These are phyloP conservation scores for Fusarium denticulatum DNA, from an alignment of 2,329 filamentous ascomycete genomes.

Conservation along the genomic window DNA sequence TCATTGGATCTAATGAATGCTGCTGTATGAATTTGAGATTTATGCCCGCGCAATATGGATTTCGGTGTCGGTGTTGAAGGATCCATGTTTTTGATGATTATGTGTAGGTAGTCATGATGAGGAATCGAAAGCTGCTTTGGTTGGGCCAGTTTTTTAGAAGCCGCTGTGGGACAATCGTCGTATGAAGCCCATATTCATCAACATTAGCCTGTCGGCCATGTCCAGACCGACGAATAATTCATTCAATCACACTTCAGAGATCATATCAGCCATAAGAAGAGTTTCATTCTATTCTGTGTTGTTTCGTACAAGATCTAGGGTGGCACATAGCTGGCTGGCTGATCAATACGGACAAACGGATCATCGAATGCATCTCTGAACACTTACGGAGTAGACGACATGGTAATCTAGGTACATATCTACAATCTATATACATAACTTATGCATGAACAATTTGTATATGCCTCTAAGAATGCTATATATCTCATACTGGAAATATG, in stretches of 20 bases:
- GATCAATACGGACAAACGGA: neutral
- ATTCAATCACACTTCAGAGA: neutral
- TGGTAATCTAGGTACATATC: neutral
- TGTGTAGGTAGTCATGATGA: slow-evolving; percentile 4
- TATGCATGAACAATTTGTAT: neutral
- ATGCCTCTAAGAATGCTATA: neutral
- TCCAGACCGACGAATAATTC: neutral
- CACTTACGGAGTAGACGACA: neutral
- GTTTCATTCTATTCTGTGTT: neutral
- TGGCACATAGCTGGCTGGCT: neutral
- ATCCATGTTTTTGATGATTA: slow-evolving; percentile 39
- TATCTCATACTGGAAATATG: neutral
- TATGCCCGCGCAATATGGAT: slow-evolving; percentile 84
- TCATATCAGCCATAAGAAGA: neutral
- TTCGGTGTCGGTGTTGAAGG: slow-evolving; percentile 53
- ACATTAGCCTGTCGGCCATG: neutral
- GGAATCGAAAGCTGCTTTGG: neutral
- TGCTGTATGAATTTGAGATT: slow-evolving; percentile 79
- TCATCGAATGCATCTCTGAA: neutral
- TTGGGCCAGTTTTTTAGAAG: neutral
- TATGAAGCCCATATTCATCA: neutral
- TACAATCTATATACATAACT: neutral
- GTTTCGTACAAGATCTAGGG: neutral
- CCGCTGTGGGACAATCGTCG: slow-evolving; percentile 12
- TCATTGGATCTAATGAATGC: slow-evolving; percentile 77